phyloP scores from a whole-genome alignment of 495 filamentous ascomycete genomes.

The Pseudoneurospora amorphoporcata region DNA sequence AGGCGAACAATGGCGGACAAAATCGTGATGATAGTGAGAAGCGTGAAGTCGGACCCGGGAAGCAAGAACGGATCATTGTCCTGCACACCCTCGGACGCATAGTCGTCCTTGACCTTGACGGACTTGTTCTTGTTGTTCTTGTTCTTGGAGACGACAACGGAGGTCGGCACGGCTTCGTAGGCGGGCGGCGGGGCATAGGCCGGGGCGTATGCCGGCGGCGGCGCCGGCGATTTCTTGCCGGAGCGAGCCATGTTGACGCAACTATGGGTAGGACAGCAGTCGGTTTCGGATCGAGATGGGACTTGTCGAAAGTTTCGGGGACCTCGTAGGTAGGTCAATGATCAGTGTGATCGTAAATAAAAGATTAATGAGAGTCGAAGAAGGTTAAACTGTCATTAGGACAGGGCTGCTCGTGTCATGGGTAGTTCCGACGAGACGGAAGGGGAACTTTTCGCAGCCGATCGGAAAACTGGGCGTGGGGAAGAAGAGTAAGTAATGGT shows the following conservation, averaged over 20 bases:
- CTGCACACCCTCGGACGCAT: slow-evolving; percentile 53
- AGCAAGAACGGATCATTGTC: slow-evolving; percentile 68
- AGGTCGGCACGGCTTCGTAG: background rate
- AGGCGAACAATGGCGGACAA: slow-evolving; percentile 72
- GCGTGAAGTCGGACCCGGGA: slow-evolving; percentile 69
- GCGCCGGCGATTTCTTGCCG: slow-evolving; percentile 30
- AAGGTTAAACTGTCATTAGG: slow-evolving; percentile 33
- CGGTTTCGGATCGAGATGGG: background rate
- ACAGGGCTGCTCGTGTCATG: slow-evolving; percentile 20
- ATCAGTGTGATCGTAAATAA: slow-evolving; percentile 12
- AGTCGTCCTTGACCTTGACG: slow-evolving; percentile 37
- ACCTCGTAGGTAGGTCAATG: slow-evolving; percentile 4
- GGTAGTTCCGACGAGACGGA: slow-evolving; percentile 1
- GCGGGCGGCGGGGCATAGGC: background rate
- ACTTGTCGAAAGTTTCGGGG: background rate
- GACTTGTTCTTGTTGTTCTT: slow-evolving; percentile 25
- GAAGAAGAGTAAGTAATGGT: background rate
- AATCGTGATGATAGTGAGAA: slow-evolving; percentile 61
- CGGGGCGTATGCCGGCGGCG: slow-evolving; percentile 18
- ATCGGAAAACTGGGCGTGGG: slow-evolving; percentile 12
- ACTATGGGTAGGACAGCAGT: background rate
- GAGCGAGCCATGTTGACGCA: slow-evolving; percentile 30
- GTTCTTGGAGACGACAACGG: slow-evolving; percentile 9
- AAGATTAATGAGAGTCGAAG: slow-evolving; percentile 38
- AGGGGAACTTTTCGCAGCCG: slow-evolving; percentile 4